Percentiles rank a stretch among this genome's conserved stretches.
phyloP scores from a whole-genome alignment of 352 stramenopile genomes.

The Phytophthora pinifolia region DNA sequence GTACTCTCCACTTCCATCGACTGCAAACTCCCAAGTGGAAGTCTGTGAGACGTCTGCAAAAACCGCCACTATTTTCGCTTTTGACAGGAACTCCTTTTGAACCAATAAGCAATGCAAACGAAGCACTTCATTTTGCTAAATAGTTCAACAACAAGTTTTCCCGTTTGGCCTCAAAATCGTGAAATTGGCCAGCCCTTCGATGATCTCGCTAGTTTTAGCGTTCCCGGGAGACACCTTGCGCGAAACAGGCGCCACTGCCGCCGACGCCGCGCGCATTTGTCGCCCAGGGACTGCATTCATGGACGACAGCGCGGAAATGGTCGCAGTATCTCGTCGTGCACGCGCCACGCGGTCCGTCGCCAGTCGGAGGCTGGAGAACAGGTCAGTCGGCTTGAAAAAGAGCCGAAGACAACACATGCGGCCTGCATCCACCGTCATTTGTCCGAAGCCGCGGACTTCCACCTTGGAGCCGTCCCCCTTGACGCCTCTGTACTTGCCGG shows the following conservation, averaged over 20 bases:
- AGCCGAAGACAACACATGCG: conserved; percentile 54
- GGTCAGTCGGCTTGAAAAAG: conserved; percentile 71
- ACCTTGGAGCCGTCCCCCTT: conserved; percentile 59
- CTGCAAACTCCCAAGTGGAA: not conserved
- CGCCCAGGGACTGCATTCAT: conserved; percentile 12
- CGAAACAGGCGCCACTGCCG: conserved; percentile 16
- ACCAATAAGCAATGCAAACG: too few species aligned
- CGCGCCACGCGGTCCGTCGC: conserved; percentile 22
- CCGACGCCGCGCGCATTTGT: conserved; percentile 17
- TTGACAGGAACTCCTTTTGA: too few species aligned
- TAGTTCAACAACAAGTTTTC: too few species aligned
- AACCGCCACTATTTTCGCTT: too few species aligned
- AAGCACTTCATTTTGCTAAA: too few species aligned
- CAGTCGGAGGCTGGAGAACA: conserved; percentile 48
- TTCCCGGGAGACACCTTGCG: conserved; percentile 16
- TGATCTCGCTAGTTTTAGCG: conserved; percentile 46
- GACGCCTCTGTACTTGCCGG: conserved; percentile 59
- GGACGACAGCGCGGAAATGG: conserved; percentile 6
- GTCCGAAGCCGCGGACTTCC: conserved; percentile 69
- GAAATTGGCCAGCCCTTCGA: conserved; percentile 46
- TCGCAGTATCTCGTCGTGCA: conserved; percentile 25
- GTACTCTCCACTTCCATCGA: conserved; percentile 60
- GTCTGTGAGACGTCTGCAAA: conserved; percentile 10
- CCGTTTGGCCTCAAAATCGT: conserved; percentile 43
- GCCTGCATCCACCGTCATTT: conserved; percentile 61